These are phyloP conservation scores for Zygoascus ofunaensis DNA, from an alignment of 805 yeast species.

Conservation along the genomic window DNA sequence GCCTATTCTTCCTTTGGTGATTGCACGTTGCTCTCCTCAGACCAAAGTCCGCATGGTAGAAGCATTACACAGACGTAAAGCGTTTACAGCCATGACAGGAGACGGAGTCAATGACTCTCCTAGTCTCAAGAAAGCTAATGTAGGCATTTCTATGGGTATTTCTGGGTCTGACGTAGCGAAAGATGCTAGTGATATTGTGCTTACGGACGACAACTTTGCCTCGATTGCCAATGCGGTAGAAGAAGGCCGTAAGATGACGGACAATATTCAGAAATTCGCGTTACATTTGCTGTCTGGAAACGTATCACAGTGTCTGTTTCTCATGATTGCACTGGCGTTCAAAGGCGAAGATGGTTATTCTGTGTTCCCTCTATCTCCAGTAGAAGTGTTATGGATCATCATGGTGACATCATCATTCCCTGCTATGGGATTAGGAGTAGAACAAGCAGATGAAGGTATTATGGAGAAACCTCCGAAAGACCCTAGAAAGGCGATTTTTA, in stretches of 20 bases:
- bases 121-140: conserved; percentile 64
- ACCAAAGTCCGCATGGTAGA: conserved; percentile 77
- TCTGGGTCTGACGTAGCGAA: conserved; percentile 81
- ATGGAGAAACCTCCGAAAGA: conserved; percentile 59
- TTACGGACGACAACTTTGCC: conserved; percentile 70
- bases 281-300: conserved; percentile 64
- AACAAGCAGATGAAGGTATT: conserved; percentile 52
- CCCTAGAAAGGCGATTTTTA: conserved; percentile 46
- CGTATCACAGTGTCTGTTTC: conserved; percentile 58
- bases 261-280: conserved; percentile 69
- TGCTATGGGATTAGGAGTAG: conserved; percentile 73
- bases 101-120: conserved; percentile 83
- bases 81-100: conserved; percentile 73
- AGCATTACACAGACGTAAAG: conserved; percentile 54
- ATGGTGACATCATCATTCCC: conserved; percentile 76
- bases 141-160: conserved; percentile 78
- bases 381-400: conserved; percentile 71
- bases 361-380: conserved; percentile 76
- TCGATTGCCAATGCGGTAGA: conserved; percentile 70
- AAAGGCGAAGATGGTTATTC: conserved; percentile 53
- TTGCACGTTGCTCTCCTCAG: conserved; percentile 78
- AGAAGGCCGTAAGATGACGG: conserved; percentile 74
- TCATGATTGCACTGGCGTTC: conserved; percentile 67
- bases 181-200: conserved; percentile 69
- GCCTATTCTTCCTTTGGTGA: conserved; percentile 65